Base-by-base conservation (phyloP, 164 flowering plant species). In the Houttuynia cordata region DNA sequence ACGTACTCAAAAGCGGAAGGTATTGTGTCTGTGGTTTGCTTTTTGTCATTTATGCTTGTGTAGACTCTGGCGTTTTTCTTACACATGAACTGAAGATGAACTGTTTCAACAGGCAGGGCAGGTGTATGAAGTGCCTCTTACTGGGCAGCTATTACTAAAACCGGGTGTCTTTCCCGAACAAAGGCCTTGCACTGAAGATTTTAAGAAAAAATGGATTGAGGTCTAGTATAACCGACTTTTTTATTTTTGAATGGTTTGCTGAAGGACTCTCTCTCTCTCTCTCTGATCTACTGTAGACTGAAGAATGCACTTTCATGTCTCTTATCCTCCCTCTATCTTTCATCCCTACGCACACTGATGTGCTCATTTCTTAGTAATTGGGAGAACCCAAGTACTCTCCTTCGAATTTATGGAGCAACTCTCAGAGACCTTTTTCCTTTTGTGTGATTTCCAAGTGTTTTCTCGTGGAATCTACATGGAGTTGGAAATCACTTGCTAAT, bases 1-100 rank as follows among this genome's bases (percentile, higher is more conserved):
- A 68, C 96, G 97, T 66, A 91, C 96, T 62, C 95, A 84, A 57
- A 94, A 94, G 79, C 82, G 99, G 45, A 94, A 91, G 97, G 99
- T 93, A 71, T 64, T 0, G 30, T 30, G 15, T 72, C 40, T 13
- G 18, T 41, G 51, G 22, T 50, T 62, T 53, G 67, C 24, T 55
- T 61, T 47, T 53, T 19, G 9, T 37, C 53, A 55, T 53, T 45
- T 45, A 45, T 45, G 49, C 49, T 12, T 45, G 49, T 8, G 17
- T 14, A 7, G 17, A 45, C 49, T 30, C 49, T 12, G 49, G 17
- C 2, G 12, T 10, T 45, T 12, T 45, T 45, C 49, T 17, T 8
- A 8, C 14, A 3, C 13, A 12, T 45, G 17, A 45, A 12, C 49
- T 45, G 17, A 45, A 12, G 14, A 10, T 45, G 2, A 17, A 45